phyloP scores from a whole-genome alignment of 805 yeast species.

The Dipodascus geniculatus region DNA sequence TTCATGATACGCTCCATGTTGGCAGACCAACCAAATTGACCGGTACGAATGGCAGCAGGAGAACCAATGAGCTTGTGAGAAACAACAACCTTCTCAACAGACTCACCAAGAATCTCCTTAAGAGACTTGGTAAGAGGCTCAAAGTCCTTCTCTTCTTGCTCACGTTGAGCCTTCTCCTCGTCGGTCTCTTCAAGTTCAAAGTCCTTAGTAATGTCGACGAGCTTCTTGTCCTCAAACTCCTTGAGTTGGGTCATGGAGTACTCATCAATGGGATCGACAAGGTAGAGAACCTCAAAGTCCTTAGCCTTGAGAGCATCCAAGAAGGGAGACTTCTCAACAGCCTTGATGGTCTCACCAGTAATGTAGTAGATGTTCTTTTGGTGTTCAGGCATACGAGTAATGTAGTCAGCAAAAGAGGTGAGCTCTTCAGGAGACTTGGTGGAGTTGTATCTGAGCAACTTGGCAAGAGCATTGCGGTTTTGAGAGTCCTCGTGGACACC shows the following conservation, averaged over 20 bases:
- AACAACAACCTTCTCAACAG: conserved; percentile 98
- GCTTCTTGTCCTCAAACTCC: conserved; percentile 98
- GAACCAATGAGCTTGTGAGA: conserved; percentile 95
- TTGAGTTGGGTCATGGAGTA: conserved; percentile 98
- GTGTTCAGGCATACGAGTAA: conserved; percentile 98
- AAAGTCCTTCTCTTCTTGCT: conserved; percentile 80
- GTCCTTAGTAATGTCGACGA: conserved; percentile 98
- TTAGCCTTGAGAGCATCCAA: conserved; percentile 97
- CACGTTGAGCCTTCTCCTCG: conserved; percentile 92
- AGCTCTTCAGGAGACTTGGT: conserved; percentile 90
- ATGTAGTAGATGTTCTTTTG: conserved; percentile 99
- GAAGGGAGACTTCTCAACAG: conserved; percentile 98
- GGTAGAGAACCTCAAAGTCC: conserved; percentile 94
- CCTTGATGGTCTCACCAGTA: conserved; percentile 97
- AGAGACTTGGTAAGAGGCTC: conserved; percentile 92
- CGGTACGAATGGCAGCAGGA: conserved; percentile 99
- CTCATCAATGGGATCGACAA: conserved; percentile 99
- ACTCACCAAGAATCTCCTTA: conserved; percentile 95
- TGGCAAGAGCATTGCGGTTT: conserved; percentile 92
- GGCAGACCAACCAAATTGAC: conserved; percentile 99
- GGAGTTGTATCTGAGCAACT: conserved; percentile 92
- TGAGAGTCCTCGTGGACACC: conserved; percentile 99
- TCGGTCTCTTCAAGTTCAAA: conserved; percentile 93
- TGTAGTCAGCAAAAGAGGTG: conserved; percentile 93
- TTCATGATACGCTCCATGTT: conserved; percentile 99